Percentiles rank a stretch among this genome's conserved stretches.
Conservation (phyloP, 306 rosid genomes). For the Prunus fruticosa region DNA sequence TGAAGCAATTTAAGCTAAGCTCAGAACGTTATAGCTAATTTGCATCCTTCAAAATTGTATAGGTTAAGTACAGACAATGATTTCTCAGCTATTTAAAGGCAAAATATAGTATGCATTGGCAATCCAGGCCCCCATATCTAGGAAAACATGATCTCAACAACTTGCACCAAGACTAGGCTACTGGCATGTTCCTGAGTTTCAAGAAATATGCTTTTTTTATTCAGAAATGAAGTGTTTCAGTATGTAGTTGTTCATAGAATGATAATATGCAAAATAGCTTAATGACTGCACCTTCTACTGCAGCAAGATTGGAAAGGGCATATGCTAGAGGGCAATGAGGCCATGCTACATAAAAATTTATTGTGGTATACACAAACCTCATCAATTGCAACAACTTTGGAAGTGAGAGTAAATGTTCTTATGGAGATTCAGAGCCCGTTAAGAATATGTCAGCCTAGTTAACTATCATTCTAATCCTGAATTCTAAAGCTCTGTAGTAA, state of each 20-base stretch:
- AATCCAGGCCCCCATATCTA: neutral
- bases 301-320: conserved; percentile 4
- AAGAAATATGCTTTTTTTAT: neutral
- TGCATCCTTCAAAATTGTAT: neutral
- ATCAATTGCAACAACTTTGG: neutral
- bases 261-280: neutral
- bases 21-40: neutral
- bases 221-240: neutral
- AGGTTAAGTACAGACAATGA: neutral
- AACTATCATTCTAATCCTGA: neutral
- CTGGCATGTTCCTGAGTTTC: neutral
- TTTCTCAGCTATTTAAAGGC: neutral
- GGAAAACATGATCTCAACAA: neutral
- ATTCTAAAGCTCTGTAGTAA: neutral
- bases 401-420: neutral
- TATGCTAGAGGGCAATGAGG: neutral
- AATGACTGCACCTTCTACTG: conserved; percentile 2
- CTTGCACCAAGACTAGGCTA: neutral
- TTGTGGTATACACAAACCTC: neutral
- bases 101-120: neutral
- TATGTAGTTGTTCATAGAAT: neutral
- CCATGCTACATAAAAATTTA: neutral
- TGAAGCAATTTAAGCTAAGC: neutral
- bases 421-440: neutral
- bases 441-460: neutral